These are phyloP conservation scores for Amyloporia xantha DNA, from an alignment of 768 basidiomycete genomes.

Conservation along the genomic window DNA sequence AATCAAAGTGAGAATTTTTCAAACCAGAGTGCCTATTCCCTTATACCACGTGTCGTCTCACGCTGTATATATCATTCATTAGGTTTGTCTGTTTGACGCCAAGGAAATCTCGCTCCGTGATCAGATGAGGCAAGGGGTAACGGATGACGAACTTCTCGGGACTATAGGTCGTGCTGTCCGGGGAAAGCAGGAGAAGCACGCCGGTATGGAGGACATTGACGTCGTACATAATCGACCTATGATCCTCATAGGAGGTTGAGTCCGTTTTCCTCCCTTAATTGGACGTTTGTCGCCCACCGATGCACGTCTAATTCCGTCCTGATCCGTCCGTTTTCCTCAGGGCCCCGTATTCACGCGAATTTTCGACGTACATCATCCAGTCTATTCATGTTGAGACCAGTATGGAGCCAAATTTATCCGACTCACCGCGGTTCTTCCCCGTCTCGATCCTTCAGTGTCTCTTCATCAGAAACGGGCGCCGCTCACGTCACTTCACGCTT, in stretches of 20 bases:
- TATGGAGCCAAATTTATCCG: not conserved
- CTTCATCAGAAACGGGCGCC: not conserved
- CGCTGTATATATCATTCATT: not conserved
- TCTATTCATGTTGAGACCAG: not conserved
- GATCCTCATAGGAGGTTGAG: slow-evolving; percentile 93
- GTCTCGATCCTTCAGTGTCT: slow-evolving; percentile 12
- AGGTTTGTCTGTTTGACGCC: slow-evolving; percentile 83
- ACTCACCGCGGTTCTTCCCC: not conserved
- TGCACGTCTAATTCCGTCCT: not conserved
- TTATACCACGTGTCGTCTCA: not conserved
- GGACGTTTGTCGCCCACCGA: slow-evolving; percentile 3
- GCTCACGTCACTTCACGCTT: slow-evolving; percentile 23
- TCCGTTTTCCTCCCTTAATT: slow-evolving; percentile 26
- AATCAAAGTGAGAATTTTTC: slow-evolving; percentile 54
- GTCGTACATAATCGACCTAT: slow-evolving; percentile 76
- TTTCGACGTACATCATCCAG: not conserved
- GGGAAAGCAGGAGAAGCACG: slow-evolving; percentile 76
- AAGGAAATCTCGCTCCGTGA: slow-evolving; percentile 81
- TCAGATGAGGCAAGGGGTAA: slow-evolving; percentile 56
- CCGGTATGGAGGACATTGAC: slow-evolving; percentile 77
- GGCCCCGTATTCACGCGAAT: not conserved
- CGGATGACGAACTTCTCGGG: slow-evolving; percentile 53
- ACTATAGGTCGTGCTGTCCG: slow-evolving; percentile 59
- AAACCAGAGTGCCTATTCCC: not conserved
- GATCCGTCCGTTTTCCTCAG: not conserved